Evolutionary conservation across 768 basidiomycete species (phyloP).

Genomic region (Leccinellum rugosiceps): DNA sequence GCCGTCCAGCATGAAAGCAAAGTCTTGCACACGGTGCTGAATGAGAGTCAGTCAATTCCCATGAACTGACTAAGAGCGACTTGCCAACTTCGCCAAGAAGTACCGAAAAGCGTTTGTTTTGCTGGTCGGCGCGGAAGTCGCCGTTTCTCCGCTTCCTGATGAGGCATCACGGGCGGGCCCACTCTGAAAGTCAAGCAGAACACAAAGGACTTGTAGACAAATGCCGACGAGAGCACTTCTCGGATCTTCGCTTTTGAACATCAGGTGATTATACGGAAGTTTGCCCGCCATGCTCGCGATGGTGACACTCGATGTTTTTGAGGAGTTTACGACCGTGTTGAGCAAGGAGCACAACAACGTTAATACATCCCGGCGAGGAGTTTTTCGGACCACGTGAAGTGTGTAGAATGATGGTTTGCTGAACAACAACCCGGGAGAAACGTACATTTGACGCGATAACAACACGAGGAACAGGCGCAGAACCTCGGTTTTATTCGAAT

Average conservation of each 20-base stretch:
- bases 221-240: slow-evolving; percentile 67
- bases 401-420: slow-evolving; percentile 74
- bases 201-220: slow-evolving; percentile 75
- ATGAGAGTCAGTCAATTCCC: slow-evolving; percentile 9
- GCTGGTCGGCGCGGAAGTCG: slow-evolving; percentile 48
- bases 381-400: slow-evolving; percentile 72
- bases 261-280: slow-evolving; percentile 85
- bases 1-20: slow-evolving; percentile 78
- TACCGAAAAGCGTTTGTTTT: slow-evolving; percentile 88
- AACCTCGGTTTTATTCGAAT: slow-evolving; percentile 85
- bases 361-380: slow-evolving; percentile 78
- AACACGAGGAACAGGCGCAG: slow-evolving; percentile 84
- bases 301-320: slow-evolving; percentile 45
- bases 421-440: slow-evolving; percentile 65
- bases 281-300: slow-evolving; percentile 73
- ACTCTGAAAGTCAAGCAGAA: slow-evolving; percentile 78
- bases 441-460: slow-evolving; percentile 88
- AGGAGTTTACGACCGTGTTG: slow-evolving; percentile 82
- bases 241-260: slow-evolving; percentile 86
- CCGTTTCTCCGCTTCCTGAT: slow-evolving; percentile 41
- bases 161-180: slow-evolving; percentile 60
- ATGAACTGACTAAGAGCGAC: neutral
- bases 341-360: slow-evolving; percentile 90
- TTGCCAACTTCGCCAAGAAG: slow-evolving; percentile 84
- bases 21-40: slow-evolving; percentile 89